A percentile compares a stretch with the other conserved stretches of the same genome.
phyloP scores from a whole-genome alignment of 768 basidiomycete genomes.

The Leccinum truebloodii region DNA sequence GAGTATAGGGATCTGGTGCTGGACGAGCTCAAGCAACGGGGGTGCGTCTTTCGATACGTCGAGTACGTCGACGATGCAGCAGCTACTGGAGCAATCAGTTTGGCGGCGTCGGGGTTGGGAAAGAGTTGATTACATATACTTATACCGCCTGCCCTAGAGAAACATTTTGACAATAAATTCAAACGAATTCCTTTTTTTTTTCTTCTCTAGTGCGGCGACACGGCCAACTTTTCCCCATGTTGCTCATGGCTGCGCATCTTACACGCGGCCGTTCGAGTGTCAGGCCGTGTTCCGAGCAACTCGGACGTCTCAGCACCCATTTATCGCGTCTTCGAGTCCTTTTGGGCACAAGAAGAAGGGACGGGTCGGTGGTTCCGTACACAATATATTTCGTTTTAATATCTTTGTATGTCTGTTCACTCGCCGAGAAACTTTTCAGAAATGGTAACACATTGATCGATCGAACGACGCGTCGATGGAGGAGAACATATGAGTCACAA shows the following conservation, averaged over 20 bases:
- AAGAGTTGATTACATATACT: background rate
- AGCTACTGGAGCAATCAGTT: constrained; percentile 58
- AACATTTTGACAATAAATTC: constrained; percentile 13
- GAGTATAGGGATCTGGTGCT: constrained; percentile 56
- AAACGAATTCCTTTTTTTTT: background rate
- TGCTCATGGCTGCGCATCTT: constrained; percentile 74
- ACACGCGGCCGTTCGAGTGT: constrained; percentile 85
- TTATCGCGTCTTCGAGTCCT: constrained; percentile 47
- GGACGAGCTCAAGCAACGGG: constrained; percentile 54
- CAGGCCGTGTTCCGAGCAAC: constrained; percentile 77
- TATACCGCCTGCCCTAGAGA: constrained; percentile 20
- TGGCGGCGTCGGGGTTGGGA: constrained; percentile 36
- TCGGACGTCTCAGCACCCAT: constrained; percentile 83
- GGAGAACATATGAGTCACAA: too few relatives aligned
- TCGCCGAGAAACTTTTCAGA: too few relatives aligned
- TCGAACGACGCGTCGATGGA: too few relatives aligned
- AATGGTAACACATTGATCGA: too few relatives aligned
- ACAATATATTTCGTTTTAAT: constrained; percentile 10
- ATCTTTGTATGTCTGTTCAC: too few relatives aligned
- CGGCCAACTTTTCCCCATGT: constrained; percentile 82
- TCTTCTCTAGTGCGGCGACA: constrained; percentile 74
- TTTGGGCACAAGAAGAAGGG: constrained; percentile 43
- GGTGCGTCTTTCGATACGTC: constrained; percentile 65
- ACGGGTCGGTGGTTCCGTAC: constrained; percentile 78
- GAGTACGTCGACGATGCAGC: constrained; percentile 73